Base-by-base conservation (phyloP, 345 rosid species). In the Lepidium sativum region DNA sequence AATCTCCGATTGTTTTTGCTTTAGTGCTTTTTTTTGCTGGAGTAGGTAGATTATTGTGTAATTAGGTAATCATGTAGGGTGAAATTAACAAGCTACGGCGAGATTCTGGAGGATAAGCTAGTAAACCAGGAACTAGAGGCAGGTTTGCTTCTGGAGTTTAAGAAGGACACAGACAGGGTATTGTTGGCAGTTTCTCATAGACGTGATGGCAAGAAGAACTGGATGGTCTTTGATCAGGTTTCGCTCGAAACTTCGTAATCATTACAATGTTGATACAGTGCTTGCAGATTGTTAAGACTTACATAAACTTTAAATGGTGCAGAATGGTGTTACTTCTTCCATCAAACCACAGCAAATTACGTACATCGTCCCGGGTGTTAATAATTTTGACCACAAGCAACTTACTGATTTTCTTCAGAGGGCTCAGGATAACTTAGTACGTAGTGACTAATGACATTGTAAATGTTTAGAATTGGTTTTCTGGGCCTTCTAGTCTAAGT, bases 221-320 rank as follows among this genome's bases (percentile, higher is more conserved):
- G 99, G 99, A 87, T 92, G 86, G 99, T 92, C 83, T 75, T 77
- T 71, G 99, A 92, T 88, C 96, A 92, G 98, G 96, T 92, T 86
- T n/a, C n/a, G 33, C 62, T 82, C 49, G 62, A 73, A 80, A 66
- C 73, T 60, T 59, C 78, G 77, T 71, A 73, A 70, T 74, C 79
- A 53, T 75, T 78, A 69, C 13, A 6, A 11, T 11, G 1, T 25
- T 0, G 34, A 14, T 50, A 11, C 14, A 23, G 41, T 64, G 56
- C 11, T 67, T 42, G 43, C 29, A 52, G 49, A n/a, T n/a, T n/a
- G n/a, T n/a, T n/a, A n/a, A n/a, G n/a, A 43, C 50, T 60, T 54
- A 39, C 10, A 9, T 37, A 38, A 54, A 62, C 9, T 62, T n/a
- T 62, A 32, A 2, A 37, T 74, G 29, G 2, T 62, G 68, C 83